Conservation (phyloP, 768 basidiomycete genomes). For the Lactifluus hygrophoroides region DNA sequence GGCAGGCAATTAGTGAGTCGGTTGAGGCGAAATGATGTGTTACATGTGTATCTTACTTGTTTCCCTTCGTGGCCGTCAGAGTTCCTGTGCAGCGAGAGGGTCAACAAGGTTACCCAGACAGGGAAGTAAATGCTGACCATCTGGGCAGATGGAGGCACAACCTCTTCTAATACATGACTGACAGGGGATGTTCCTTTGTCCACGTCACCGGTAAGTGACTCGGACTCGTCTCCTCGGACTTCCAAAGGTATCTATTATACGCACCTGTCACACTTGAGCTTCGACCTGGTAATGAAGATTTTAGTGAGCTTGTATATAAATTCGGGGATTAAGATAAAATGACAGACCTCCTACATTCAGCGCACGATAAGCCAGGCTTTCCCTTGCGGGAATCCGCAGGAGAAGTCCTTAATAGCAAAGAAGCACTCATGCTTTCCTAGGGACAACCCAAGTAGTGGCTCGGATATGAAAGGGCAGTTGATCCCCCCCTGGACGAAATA, state of each 20-base stretch:
- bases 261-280: slow-evolving; percentile 46
- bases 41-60: slow-evolving; percentile 34
- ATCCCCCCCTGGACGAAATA: not conserved
- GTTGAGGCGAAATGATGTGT: not conserved
- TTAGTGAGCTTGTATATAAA: not conserved
- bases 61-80: slow-evolving; percentile 46
- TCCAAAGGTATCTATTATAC: not conserved
- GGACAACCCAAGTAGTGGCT: too few species aligned
- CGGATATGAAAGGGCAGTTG: not conserved
- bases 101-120: not conserved
- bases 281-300: slow-evolving; percentile 31
- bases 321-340: not conserved
- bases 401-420: not conserved
- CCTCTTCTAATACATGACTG: slow-evolving; percentile 48
- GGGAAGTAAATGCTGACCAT: slow-evolving; percentile 28
- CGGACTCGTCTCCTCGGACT: not conserved
- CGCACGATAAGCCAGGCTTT: slow-evolving; percentile 40
- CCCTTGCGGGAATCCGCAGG: slow-evolving; percentile 11
- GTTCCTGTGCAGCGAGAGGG: slow-evolving; percentile 28
- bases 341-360: slow-evolving; percentile 42
- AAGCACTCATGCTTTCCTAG: slow-evolving; percentile 5
- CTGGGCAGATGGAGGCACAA: slow-evolving; percentile 44
- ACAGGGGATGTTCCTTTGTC: slow-evolving; percentile 42
- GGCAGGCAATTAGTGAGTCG: not conserved
- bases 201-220: too few species aligned